Evolutionary conservation across 2,329 filamentous ascomycete genomes (phyloP).

Genomic region (Phialophora verrucosa): DNA sequence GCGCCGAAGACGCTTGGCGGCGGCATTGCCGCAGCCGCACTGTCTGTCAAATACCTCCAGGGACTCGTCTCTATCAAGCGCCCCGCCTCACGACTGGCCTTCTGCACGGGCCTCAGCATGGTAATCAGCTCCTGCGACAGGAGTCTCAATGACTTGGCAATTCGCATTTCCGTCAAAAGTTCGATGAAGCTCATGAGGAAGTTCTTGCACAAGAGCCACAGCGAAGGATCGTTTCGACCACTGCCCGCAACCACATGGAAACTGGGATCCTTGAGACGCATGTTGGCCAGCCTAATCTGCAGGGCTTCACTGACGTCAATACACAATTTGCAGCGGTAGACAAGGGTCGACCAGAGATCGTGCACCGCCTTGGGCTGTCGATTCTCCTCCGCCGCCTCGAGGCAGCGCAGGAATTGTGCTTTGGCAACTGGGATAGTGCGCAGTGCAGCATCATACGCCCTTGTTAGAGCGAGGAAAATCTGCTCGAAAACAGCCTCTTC

Average conservation of each 20-base stretch:
- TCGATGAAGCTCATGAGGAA: conserved; percentile 58
- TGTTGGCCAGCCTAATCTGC: conserved; percentile 72
- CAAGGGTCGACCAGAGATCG: conserved; percentile 71
- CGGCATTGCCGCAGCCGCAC: conserved; percentile 42
- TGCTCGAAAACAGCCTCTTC: conserved; percentile 82
- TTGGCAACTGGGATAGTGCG: conserved; percentile 73
- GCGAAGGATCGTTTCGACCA: conserved; percentile 60
- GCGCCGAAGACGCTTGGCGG: conserved; percentile 40
- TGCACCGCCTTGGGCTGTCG: conserved; percentile 65
- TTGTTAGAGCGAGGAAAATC: conserved; percentile 77
- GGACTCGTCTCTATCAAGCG: conserved; percentile 71
- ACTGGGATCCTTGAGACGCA: conserved; percentile 84
- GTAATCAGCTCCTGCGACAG: conserved; percentile 70
- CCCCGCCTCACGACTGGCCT: conserved; percentile 79
- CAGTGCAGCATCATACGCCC: conserved; percentile 74
- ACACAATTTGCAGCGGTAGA: conserved; percentile 72
- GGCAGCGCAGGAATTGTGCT: conserved; percentile 67
- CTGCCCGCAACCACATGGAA: conserved; percentile 58
- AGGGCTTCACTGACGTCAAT: conserved; percentile 76
- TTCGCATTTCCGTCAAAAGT: conserved; percentile 54
- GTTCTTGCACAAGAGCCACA: conserved; percentile 72
- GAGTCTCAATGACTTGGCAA: conserved; percentile 55
- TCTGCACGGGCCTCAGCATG: conserved; percentile 79
- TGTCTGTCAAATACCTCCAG: conserved; percentile 63
- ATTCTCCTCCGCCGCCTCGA: conserved; percentile 67